Conservation (phyloP, 139 green algal species). For the Chlamydomonas sp. region DNA sequence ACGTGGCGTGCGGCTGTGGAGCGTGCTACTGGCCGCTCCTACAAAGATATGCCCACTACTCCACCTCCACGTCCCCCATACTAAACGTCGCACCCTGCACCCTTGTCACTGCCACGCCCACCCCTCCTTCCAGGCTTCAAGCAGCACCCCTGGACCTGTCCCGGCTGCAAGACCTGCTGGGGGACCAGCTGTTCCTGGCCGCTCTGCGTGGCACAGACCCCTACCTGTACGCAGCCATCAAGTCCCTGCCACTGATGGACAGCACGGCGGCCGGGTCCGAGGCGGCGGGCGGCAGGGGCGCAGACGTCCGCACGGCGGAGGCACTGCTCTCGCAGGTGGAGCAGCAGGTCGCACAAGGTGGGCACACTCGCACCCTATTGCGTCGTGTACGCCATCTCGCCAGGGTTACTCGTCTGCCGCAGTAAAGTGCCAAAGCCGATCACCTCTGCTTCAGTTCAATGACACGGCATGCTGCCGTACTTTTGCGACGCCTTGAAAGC, state of each 20-base stretch:
- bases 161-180: conserved; percentile 48
- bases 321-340: conserved; percentile 16
- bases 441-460: too few species aligned
- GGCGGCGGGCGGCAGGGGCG: not conserved
- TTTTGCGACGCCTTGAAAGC: too few species aligned
- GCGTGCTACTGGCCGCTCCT: too few species aligned
- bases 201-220: conserved; percentile 41
- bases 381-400: not conserved
- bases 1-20: not conserved
- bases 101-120: not conserved
- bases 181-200: conserved; percentile 44
- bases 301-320: conserved; percentile 2
- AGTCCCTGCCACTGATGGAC: conserved; percentile 50
- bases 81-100: not conserved
- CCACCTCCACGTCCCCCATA: too few species aligned
- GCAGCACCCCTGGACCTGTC: conserved; percentile 39
- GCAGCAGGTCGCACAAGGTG: conserved; percentile 5
- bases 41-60: too few species aligned
- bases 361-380: not conserved
- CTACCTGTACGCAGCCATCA: conserved; percentile 53
- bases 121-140: not conserved
- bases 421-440: too few species aligned
- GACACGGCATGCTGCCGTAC: too few species aligned
- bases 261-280: not conserved
- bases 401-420: too few species aligned